Evolutionary conservation across 805 yeast genomes (phyloP).

Genomic region (Pichia cabralensis): DNA sequence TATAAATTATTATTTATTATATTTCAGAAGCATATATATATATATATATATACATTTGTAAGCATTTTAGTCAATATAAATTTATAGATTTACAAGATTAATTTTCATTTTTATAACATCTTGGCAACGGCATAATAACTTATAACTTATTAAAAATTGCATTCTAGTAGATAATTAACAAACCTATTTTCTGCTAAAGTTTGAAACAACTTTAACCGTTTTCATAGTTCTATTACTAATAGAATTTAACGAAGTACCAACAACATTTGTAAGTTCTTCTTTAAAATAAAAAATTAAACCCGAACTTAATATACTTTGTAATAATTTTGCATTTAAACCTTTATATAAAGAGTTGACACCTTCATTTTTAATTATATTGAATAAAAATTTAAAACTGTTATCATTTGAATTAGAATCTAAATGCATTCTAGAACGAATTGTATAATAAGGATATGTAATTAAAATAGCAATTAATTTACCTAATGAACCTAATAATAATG

Average conservation of each 20-base stretch:
- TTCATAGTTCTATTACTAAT: neutral
- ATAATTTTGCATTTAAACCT: constrained; percentile 69
- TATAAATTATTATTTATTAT: neutral
- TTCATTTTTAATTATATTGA: constrained; percentile 53
- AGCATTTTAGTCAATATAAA: no score
- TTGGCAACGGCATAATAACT: no score
- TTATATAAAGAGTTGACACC: constrained; percentile 72
- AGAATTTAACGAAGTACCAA: neutral
- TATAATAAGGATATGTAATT: constrained; percentile 84
- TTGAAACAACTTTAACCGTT: neutral
- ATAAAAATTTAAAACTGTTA: constrained; percentile 34
- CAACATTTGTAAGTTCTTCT: constrained; percentile 53
- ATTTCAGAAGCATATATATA: no score
- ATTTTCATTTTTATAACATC: no score
- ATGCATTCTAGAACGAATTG: constrained; percentile 84
- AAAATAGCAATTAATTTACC: constrained; percentile 87
- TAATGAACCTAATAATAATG: constrained; percentile 79
- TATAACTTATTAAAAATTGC: no score
- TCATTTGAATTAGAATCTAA: constrained; percentile 32
- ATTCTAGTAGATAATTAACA: no score
- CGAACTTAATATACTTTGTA: constrained; percentile 79
- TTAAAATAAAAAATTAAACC: constrained; percentile 87
- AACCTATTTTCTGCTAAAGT: no score
- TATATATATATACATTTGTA: no score
- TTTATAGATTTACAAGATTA: no score